Evolutionary conservation across 1,284 basidiomycete genomes (phyloP), one percentile per base, ranked within the genome.

Genomic region (Naganishia albida): DNA sequence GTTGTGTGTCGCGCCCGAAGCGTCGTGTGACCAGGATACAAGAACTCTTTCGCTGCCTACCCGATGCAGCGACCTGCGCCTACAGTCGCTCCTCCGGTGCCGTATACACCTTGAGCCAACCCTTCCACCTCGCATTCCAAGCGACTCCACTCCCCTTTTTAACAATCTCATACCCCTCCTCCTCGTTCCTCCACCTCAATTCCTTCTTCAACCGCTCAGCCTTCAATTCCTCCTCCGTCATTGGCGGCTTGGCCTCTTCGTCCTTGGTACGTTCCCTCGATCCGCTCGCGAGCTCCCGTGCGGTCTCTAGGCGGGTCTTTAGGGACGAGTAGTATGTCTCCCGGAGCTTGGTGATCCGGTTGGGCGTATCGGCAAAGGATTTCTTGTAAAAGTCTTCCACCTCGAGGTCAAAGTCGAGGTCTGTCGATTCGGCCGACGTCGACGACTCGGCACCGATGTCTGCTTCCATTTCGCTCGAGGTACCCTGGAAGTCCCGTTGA

Each of bases 121-220:
- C 83, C 40, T 82, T 79, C 74, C 91, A 90, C 67, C 86, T 80
- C 67, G 86, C 83, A 72, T 93, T 89, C 91, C 91, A 96, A 40
- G 82, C 82, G 8, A 88, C 85, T 12, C 81, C 81, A 53, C 79
- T 80, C 3, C 84, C 83, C 3, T 88, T 86, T 63, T 84, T 83
- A 57, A 96, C 81, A 67, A 93, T 85, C 34, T 85, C 82, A 86
- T 87, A 95, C 1, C 89, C 92, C 65, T 84, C 83, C 69, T 88
- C 81, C 69, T 90, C 87, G 30, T 84, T 83, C 57, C 84, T 83
- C 93, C 93, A 97, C 69, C 87, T 83, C 70, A 86, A 78, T 81
- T 97, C 93, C 80, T 92, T 93, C 78, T 88, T 88, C 78, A 91
- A 78, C 66, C 91, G 82, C 79, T 93, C 90, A 25, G 87, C 86